Evolutionary conservation across 2,329 filamentous ascomycete genomes (phyloP), one percentile per base, ranked within the genome.

Genomic region (Colletotrichum euphorbiae): DNA sequence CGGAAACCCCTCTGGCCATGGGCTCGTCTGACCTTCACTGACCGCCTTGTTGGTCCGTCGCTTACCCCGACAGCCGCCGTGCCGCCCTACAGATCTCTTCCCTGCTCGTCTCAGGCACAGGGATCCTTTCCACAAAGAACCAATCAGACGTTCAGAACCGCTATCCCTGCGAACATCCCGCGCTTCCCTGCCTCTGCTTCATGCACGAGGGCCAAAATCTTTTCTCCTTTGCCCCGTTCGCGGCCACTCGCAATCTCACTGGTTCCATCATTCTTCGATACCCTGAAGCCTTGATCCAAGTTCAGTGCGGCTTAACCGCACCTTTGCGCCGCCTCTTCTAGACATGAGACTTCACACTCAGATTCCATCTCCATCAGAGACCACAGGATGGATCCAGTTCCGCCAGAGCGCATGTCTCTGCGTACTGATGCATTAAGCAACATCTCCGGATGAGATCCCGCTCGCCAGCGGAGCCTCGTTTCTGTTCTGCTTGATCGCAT

Each of bases 1-100:
- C 61, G 52, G 28, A 59, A 54, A 31, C 54, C 54, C 61, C 61
- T 68, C 61, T 48, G 61, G 19, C 61, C 61, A 36, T 48, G 46
- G 65, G 65, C 61, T 65, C 65, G 65, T 68, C 65, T 68, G 65
- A 68, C 54, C 65, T 68, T 46, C 42, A 65, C 61, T 65, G 65
- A 68, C 65, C 65, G 61, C 65, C 65, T 65, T 62, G 40, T 52
- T 55, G 46, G 45, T 52, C 21, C 60, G 48, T 15, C 58, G 19
- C 58, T 52, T 33, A 46, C 65, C 60, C 57, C 65, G 46, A 54
- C 61, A 68, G 54, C 65, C 65, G 65, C 65, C 61, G 28, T 59
- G 54, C 65, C 65, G 65, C 65, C 61, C 38, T 59, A 43, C 46
- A 50, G 21, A 21, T 48, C 31, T 54, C 21, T 50, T 46, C 52